Conservation (phyloP, 2,329 filamentous ascomycete species). For the Purpureocillium takamizusanense region DNA sequence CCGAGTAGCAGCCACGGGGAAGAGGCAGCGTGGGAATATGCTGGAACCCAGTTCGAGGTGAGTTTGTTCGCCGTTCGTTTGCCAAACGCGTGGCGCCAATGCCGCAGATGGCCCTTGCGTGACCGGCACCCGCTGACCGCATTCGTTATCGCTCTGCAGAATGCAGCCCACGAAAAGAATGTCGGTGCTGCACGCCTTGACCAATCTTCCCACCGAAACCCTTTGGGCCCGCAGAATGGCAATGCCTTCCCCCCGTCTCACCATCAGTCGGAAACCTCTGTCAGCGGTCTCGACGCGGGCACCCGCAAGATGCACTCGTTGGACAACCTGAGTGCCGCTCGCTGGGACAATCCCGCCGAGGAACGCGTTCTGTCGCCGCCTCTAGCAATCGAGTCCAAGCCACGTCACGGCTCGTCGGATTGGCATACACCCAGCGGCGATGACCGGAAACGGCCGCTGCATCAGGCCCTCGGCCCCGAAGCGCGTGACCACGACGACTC, state of each 20-base stretch:
- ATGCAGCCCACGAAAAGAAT: conserved; percentile 5
- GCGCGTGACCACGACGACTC: conserved; percentile 45
- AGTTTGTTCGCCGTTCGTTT: conserved; percentile 9
- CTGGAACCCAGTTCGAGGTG: conserved; percentile 26
- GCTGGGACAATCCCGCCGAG: conserved; percentile 14
- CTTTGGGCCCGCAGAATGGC: conserved; percentile 14
- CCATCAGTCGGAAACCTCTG: conserved; percentile 2
- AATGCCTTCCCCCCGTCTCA: conserved; percentile 13
- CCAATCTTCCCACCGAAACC: conserved; percentile 9
- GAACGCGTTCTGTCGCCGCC: conserved; percentile 12
- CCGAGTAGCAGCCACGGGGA: conserved; percentile 41
- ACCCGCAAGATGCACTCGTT: conserved; percentile 26
- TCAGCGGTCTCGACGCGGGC: conserved; percentile 16
- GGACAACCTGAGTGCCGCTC: conserved; percentile 19
- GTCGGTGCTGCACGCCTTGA: conserved; percentile 3
- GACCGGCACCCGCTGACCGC: conserved; percentile 2
- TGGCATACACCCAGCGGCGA: conserved; percentile 11
- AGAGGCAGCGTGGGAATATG: conserved; percentile 33
- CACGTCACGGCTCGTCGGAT: conserved; percentile 9
- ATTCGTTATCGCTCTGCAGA: conserved; percentile 2
- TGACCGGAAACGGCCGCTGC: conserved; percentile 15
- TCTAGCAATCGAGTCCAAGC: conserved; percentile 14
- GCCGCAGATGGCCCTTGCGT: too few relatives aligned
- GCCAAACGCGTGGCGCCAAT: not conserved
- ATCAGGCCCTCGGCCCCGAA: conserved; percentile 15